Percentiles rank a stretch among this genome's conserved stretches.
These are phyloP conservation scores for Phoma herbarum DNA, from an alignment of 2,329 filamentous ascomycete species.

Conservation along the genomic window DNA sequence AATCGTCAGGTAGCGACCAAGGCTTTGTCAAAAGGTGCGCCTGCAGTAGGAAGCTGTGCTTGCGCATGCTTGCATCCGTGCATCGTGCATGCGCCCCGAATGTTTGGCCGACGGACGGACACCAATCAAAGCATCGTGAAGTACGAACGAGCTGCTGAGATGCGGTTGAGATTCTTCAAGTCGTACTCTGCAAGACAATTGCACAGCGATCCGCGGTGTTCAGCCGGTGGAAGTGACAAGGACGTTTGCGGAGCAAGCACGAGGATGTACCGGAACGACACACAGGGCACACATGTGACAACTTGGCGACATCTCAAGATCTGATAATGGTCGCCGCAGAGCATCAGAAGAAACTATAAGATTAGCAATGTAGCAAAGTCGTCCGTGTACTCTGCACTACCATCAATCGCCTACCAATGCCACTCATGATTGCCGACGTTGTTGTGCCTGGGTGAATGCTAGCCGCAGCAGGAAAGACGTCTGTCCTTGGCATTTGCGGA, in stretches of 20 bases:
- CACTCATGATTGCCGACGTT: not conserved
- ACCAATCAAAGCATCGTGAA: not conserved
- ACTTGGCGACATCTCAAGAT: slow-evolving; percentile 18
- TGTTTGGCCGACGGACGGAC: slow-evolving; percentile 8
- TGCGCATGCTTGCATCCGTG: slow-evolving; percentile 5
- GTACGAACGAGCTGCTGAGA: too few species aligned
- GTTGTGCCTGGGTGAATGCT: slow-evolving; percentile 11
- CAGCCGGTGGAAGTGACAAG: not conserved
- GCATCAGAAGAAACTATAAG: not conserved
- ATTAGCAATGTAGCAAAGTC: not conserved
- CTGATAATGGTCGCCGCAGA: slow-evolving; percentile 5
- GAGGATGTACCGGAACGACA: slow-evolving; percentile 18
- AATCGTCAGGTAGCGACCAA: not conserved
- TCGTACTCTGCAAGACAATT: not conserved
- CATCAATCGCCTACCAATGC: not conserved
- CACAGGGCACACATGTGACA: slow-evolving; percentile 15
- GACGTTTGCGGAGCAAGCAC: slow-evolving; percentile 21
- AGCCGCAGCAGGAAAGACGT: slow-evolving; percentile 14
- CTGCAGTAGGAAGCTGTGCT: not conserved
- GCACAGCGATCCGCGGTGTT: not conserved
- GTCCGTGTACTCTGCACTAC: not conserved
- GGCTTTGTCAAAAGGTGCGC: too few species aligned
- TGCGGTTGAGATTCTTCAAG: not conserved
- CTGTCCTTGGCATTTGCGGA: slow-evolving; percentile 24
- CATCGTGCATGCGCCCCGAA: slow-evolving; percentile 10